These are phyloP conservation scores for Dicorynia guianensis DNA, from an alignment of 306 rosid genomes.

Conservation along the genomic window DNA sequence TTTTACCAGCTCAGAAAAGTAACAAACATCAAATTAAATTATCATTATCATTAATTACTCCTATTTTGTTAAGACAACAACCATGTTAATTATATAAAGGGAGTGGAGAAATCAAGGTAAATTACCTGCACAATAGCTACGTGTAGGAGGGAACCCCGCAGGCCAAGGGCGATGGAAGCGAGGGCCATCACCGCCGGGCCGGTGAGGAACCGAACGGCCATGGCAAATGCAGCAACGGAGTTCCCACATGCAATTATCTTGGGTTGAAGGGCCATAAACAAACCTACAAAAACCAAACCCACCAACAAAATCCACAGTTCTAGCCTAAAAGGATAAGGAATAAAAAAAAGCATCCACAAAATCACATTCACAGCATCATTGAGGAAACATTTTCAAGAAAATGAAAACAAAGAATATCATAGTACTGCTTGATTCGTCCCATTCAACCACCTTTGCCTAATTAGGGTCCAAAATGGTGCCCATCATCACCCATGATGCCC, in stretches of 20 bases:
- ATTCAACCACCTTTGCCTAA: conserved; percentile 30
- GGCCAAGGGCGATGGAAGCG: conserved; percentile 90
- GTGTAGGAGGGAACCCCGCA: conserved; percentile 90
- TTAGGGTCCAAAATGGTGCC: too few relatives aligned
- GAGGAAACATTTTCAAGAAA: conserved; percentile 6
- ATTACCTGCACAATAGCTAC: conserved; percentile 96
- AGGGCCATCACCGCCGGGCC: conserved; percentile 99
- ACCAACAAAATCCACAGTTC: conserved; percentile 19
- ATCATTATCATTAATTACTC: not conserved
- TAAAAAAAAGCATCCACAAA: not conserved
- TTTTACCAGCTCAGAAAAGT: too few relatives aligned
- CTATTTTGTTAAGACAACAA: not conserved
- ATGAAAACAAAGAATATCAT: not conserved
- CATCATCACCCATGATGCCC: conserved; percentile 32
- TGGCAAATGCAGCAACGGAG: conserved; percentile 87
- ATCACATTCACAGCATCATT: not conserved
- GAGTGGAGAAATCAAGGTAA: not conserved
- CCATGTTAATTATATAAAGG: too few relatives aligned
- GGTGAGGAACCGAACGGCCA: conserved; percentile 94
- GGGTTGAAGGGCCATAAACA: conserved; percentile 98
- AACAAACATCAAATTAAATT: too few relatives aligned
- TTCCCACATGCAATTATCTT: conserved; percentile 98
- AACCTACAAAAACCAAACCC: conserved; percentile 59
- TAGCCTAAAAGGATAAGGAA: not conserved
- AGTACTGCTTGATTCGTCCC: conserved; percentile 23